phyloP scores from a whole-genome alignment of 352 stramenopile species.

The Phytophthora kernoviae region DNA sequence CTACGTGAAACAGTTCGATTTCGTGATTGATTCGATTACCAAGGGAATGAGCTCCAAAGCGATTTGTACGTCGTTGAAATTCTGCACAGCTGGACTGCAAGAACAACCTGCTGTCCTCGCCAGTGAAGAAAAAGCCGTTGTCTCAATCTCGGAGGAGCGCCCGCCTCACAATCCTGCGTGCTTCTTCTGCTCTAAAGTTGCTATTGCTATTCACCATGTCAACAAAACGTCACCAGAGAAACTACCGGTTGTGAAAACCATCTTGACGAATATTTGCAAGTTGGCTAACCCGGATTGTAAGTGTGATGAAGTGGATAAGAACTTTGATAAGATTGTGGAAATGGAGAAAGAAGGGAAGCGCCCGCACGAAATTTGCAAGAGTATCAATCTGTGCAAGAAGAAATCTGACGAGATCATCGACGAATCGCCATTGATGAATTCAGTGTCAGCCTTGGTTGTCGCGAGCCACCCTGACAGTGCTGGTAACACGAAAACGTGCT shows the following conservation, averaged over 20 bases:
- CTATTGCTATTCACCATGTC: conserved; percentile 44
- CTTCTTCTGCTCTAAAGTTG: conserved; percentile 45
- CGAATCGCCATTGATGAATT: conserved; percentile 13
- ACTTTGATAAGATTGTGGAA: conserved; percentile 74
- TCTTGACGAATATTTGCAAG: conserved; percentile 56
- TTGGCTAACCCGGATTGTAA: conserved; percentile 44
- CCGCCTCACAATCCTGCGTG: conserved; percentile 30
- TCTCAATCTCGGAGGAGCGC: conserved; percentile 9
- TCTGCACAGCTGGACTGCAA: conserved; percentile 37
- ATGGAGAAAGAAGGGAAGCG: conserved; percentile 58
- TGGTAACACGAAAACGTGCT: conserved; percentile 41
- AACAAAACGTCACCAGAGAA: conserved; percentile 44
- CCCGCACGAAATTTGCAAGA: conserved; percentile 55
- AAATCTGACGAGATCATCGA: conserved; percentile 10
- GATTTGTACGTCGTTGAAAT: conserved; percentile 67
- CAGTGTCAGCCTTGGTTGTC: conserved; percentile 12
- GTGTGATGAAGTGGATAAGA: conserved; percentile 53
- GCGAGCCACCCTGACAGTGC: conserved; percentile 5
- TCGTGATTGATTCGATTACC: conserved; percentile 63
- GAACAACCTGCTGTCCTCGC: conserved; percentile 11
- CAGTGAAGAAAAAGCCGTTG: conserved; percentile 13
- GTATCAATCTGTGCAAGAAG: conserved; percentile 52
- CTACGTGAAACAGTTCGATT: conserved; percentile 74
- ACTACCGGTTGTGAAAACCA: conserved; percentile 46
- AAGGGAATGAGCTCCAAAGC: conserved; percentile 68